phyloP scores from a whole-genome alignment of 2,329 filamentous ascomycete species.

The Ophiostoma quercus region DNA sequence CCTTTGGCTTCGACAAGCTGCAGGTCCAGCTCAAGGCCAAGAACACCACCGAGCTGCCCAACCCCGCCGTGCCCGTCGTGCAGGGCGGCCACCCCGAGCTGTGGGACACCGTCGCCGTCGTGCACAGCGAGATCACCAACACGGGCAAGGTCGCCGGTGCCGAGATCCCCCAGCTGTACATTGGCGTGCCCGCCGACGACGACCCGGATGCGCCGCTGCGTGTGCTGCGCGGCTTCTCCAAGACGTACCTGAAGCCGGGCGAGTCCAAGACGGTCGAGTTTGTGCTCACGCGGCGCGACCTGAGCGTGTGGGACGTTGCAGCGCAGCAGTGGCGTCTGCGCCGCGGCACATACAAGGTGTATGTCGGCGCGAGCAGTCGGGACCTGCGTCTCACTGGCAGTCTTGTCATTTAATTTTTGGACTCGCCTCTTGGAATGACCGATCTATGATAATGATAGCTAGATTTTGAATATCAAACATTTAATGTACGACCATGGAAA shows the following conservation, averaged over 20 bases:
- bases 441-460: slow-evolving; percentile 1
- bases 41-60: slow-evolving; percentile 38
- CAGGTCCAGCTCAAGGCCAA: slow-evolving; percentile 51
- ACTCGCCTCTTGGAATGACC: not conserved
- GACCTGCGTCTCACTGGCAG: slow-evolving; percentile 34
- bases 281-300: slow-evolving; percentile 54
- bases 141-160: slow-evolving; percentile 33
- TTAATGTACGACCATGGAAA: not conserved
- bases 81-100: slow-evolving; percentile 31
- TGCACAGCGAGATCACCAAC: slow-evolving; percentile 39
- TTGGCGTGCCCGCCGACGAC: slow-evolving; percentile 27
- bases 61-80: slow-evolving; percentile 18
- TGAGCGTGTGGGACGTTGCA: slow-evolving; percentile 61
- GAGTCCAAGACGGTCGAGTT: slow-evolving; percentile 45
- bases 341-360: slow-evolving; percentile 35
- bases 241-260: slow-evolving; percentile 45
- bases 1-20: slow-evolving; percentile 51
- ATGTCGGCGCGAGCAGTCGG: slow-evolving; percentile 42
- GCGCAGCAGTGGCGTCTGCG: slow-evolving; percentile 58
- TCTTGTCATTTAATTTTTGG: not conserved
- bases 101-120: slow-evolving; percentile 40
- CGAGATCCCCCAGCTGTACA: slow-evolving; percentile 30
- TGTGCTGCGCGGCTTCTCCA: slow-evolving; percentile 62
- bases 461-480: not conserved
- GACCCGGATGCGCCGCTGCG: slow-evolving; percentile 28